Base-by-base conservation (phyloP, 805 yeast genomes). In the Blastobotrys terrestris region DNA sequence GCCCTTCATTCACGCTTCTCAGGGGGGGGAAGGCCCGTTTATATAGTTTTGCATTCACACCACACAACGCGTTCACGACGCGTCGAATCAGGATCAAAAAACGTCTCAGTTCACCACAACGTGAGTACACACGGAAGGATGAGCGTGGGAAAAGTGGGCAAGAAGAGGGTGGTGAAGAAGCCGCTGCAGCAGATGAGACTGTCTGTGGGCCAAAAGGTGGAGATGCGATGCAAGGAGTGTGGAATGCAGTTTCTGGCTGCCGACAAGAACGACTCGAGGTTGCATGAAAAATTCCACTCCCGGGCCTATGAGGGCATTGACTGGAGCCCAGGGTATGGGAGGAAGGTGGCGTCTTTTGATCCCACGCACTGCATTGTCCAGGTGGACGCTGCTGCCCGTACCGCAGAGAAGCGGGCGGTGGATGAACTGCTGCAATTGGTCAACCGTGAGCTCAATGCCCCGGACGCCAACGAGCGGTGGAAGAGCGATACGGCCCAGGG, bases 371-470 rank as follows among this genome's bases (percentile, higher is more conserved):
- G 39, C 5, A 55, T 71, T 7, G 63, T 66, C 1, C 64, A 69
- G 52, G 62, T 67, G 2, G 55, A 66, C 49, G 43, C 57, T 1
- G 43, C 41, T 15, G 57, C 57, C 1, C 56, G 51, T 19, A 45
- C 48, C n/a, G 58, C 60, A 16, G 66, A 63, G 35, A 59, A 57
- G 15, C 41, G 54, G 4, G 61, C 68, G 1, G 65, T 65, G 1
- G 57, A 55, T 26, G 68, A 69, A 20, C 60, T 78, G 13, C 62
- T 80, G 8, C 65, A 66, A 1, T 64, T 79, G 62, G 83, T 75
- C 44, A 80, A 81, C 62, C 65, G 64, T 3, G 81, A 77, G 53
- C 67, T 81, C 50, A 73, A 72, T 55, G 84, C 85, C 0, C 80
- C 77, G 0, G 54, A 50, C 8, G 74, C 65, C 46, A 61, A 61